Evolutionary conservation across 176 grass and related monocot species (phyloP).

Genomic region (Oryza nivara): DNA sequence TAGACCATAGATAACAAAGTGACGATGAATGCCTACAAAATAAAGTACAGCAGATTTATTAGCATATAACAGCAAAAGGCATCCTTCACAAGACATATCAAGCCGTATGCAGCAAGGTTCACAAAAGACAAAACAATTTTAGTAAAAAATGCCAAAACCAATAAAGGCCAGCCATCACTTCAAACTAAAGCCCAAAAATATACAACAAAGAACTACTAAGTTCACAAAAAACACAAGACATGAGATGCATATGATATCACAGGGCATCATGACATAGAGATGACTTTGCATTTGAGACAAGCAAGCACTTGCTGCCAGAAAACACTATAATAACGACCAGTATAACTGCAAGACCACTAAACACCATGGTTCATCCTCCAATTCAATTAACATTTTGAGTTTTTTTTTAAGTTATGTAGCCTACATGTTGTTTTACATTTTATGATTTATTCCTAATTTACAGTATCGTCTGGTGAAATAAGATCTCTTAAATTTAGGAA

Average conservation of each 20-base stretch:
- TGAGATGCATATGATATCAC: not conserved
- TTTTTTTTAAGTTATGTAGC: not conserved
- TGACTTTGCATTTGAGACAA: not conserved
- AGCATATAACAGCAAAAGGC: not conserved
- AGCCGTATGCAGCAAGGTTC: not conserved
- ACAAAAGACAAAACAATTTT: not conserved
- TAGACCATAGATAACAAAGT: conserved; percentile 90
- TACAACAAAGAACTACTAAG: not conserved
- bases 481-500: conserved; percentile 1
- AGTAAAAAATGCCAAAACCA: not conserved
- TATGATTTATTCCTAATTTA: not conserved
- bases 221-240: not conserved
- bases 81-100: not conserved
- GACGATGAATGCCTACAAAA: conserved; percentile 77
- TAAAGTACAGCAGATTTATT: conserved; percentile 26
- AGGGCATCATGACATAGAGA: not conserved
- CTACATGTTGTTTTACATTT: not conserved
- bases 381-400: not conserved
- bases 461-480: not conserved
- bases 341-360: conserved; percentile 7
- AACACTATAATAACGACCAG: not conserved
- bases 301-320: not conserved
- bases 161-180: not conserved
- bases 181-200: not conserved
- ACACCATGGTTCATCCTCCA: not conserved